Conservation (phyloP, 2,329 filamentous ascomycete genomes). For the Colletotrichum sp. region DNA sequence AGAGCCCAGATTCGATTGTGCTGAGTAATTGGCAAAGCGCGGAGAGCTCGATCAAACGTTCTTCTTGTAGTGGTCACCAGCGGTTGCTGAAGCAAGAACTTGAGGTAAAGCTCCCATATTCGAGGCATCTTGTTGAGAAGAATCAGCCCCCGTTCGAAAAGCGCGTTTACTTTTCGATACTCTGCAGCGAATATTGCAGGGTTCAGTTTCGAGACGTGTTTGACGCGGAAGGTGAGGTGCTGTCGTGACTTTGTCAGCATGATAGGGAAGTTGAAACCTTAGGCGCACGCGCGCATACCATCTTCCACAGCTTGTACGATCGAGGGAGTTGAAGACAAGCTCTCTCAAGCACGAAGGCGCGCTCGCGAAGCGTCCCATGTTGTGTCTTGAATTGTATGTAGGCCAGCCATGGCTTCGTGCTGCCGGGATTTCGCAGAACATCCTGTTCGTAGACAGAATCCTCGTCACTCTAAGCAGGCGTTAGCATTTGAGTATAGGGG, state of each 20-base stretch:
- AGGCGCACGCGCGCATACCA: constrained; percentile 56
- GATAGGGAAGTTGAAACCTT: background rate
- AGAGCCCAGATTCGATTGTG: constrained; percentile 95
- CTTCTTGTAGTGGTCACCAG: constrained; percentile 84
- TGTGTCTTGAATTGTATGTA: constrained; percentile 92
- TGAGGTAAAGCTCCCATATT: constrained; percentile 98
- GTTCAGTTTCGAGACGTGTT: constrained; percentile 83
- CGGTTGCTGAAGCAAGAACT: constrained; percentile 90
- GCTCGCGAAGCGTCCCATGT: constrained; percentile 84
- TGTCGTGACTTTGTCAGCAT: constrained; percentile 33
- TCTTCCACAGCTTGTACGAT: constrained; percentile 98
- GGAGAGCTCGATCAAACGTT: constrained; percentile 90
- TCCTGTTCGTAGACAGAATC: constrained; percentile 98
- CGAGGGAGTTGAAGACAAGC: constrained; percentile 88
- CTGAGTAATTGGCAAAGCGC: constrained; percentile 91
- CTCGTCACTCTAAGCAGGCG: constrained; percentile 71
- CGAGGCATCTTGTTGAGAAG: constrained; percentile 98
- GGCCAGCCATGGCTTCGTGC: constrained; percentile 91
- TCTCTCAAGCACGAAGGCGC: constrained; percentile 86
- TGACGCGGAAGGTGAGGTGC: constrained; percentile 86
- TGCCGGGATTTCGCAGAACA: constrained; percentile 82
- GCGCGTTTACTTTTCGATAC: constrained; percentile 90
- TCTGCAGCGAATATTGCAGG: constrained; percentile 80
- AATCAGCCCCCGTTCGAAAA: constrained; percentile 92
- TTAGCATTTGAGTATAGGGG: constrained; percentile 26